Evolutionary conservation across 352 stramenopile genomes (phyloP).

Genomic region (Pythium brassicae): DNA sequence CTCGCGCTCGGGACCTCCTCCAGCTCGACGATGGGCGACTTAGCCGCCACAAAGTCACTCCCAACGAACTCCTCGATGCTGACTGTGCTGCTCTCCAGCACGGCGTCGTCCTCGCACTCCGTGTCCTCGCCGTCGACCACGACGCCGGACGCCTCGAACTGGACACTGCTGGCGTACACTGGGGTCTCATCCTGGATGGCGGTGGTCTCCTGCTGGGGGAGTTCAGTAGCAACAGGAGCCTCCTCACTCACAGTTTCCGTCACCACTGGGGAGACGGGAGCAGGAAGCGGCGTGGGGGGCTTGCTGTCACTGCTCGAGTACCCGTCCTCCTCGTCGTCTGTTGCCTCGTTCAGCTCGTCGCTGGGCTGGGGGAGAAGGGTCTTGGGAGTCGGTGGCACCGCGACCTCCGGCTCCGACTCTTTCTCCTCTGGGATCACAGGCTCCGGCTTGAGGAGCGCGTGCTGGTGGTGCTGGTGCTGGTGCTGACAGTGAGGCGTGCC

Average conservation of each 20-base stretch:
- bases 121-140: slow-evolving; percentile 12
- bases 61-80: neutral
- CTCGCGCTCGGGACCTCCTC: slow-evolving; percentile 1
- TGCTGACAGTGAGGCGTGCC: slow-evolving; percentile 14
- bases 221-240: neutral
- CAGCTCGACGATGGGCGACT: slow-evolving; percentile 7
- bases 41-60: neutral
- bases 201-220: neutral
- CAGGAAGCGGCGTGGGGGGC: neutral
- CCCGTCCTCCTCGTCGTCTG: slow-evolving; percentile 2
- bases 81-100: neutral
- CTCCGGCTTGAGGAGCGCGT: neutral
- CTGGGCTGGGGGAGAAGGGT: neutral
- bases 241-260: neutral
- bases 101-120: slow-evolving; percentile 13
- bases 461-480: slow-evolving; percentile 12
- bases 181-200: neutral
- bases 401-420: neutral
- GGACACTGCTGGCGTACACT: neutral
- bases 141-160: neutral
- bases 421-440: slow-evolving; percentile 8
- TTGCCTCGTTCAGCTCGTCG: slow-evolving; percentile 3
- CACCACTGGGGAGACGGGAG: neutral
- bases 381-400: neutral
- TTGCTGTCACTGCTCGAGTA: slow-evolving; percentile 1